These are phyloP conservation scores for Mycena epipterygia DNA, from an alignment of 768 basidiomycete genomes.

Conservation along the genomic window DNA sequence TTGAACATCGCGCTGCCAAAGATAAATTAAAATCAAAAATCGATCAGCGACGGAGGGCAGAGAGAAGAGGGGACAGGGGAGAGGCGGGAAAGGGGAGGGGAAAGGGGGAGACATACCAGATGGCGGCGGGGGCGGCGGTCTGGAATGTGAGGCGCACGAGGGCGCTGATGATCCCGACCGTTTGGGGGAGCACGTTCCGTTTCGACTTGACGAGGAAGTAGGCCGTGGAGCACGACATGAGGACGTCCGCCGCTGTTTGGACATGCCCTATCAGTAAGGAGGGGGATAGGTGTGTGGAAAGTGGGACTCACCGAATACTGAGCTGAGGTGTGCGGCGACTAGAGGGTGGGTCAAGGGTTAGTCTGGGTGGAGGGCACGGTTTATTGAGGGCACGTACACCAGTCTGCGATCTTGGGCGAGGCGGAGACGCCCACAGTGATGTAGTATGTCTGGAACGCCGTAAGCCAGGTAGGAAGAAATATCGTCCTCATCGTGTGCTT, in stretches of 20 bases:
- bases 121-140: conserved; percentile 47
- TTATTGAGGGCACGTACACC: not conserved
- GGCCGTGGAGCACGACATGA: not conserved
- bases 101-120: conserved; percentile 41
- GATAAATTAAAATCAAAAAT: too few species aligned
- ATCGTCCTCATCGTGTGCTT: not conserved
- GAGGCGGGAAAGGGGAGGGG: not conserved
- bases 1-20: conserved; percentile 18
- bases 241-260: conserved; percentile 14
- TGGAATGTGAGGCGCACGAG: conserved; percentile 48
- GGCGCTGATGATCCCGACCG: conserved; percentile 43
- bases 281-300: not conserved
- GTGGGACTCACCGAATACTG: conserved; percentile 12
- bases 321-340: conserved; percentile 17
- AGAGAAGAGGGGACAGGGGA: not conserved
- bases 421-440: conserved; percentile 1
- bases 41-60: too few species aligned
- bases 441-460: conserved; percentile 13
- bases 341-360: not conserved
- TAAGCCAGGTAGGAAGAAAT: not conserved
- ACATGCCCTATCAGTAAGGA: not conserved
- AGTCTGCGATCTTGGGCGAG: not conserved
- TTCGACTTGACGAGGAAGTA: conserved; percentile 17
- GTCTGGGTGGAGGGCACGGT: too few species aligned
- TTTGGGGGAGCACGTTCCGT: conserved; percentile 43